Conservation (phyloP, 306 rosid species). For the Ochetophila trinervis region DNA sequence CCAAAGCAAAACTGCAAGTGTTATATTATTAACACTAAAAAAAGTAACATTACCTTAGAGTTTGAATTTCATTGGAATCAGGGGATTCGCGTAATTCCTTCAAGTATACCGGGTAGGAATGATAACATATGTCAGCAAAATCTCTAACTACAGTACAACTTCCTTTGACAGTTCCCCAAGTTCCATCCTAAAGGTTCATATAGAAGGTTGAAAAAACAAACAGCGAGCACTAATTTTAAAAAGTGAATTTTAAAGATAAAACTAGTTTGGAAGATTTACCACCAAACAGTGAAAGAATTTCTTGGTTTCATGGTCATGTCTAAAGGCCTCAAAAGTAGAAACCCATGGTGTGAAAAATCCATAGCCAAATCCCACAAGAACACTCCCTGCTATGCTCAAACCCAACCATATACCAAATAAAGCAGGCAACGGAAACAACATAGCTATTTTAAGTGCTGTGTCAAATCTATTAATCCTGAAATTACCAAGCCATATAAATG, state of each 20-base stretch:
- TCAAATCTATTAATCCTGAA: constrained; percentile 62
- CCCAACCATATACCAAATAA: constrained; percentile 82
- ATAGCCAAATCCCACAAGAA: constrained; percentile 71
- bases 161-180: constrained; percentile 76
- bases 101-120: constrained; percentile 68
- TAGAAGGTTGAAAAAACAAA: constrained; percentile 1
- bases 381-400: constrained; percentile 69
- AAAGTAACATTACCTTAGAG: constrained; percentile 45
- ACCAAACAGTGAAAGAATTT: constrained; percentile 56
- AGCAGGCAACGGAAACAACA: constrained; percentile 63
- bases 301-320: constrained; percentile 53
- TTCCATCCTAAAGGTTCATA: constrained; percentile 59
- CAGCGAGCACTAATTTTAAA: constrained; percentile 18
- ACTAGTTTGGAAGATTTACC: constrained; percentile 35
- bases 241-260: constrained; percentile 5
- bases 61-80: constrained; percentile 42
- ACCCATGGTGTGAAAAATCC: constrained; percentile 88
- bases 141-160: constrained; percentile 86
- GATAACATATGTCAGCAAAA: constrained; percentile 74
- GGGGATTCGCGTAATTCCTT: constrained; percentile 70
- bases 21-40: neutral
- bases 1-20: neutral
- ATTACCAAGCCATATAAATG: constrained; percentile 22
- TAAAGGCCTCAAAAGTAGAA: constrained; percentile 84
- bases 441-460: constrained; percentile 59